Evolutionary conservation across 805 yeast species (phyloP).

Genomic region (Metschnikowia cerradonensis): DNA sequence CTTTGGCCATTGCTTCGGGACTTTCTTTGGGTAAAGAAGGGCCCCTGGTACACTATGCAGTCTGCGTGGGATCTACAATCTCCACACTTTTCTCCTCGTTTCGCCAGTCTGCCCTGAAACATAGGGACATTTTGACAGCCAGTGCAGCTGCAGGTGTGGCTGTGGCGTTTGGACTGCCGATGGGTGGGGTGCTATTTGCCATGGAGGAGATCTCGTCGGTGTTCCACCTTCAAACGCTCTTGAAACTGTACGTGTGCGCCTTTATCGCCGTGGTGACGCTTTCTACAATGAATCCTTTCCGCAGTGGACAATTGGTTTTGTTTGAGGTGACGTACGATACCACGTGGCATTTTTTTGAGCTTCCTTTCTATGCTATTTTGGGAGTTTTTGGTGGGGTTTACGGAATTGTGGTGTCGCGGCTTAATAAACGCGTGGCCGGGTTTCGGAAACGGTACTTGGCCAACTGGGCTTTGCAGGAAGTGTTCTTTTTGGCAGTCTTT

Average conservation of each 20-base stretch:
- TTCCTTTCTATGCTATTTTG: constrained; percentile 70
- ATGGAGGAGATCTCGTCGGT: constrained; percentile 83
- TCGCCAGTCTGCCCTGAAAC: constrained; percentile 41
- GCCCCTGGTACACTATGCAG: constrained; percentile 96
- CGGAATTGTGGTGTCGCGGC: constrained; percentile 72
- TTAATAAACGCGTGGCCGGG: constrained; percentile 70
- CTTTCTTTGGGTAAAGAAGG: constrained; percentile 96
- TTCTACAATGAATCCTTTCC: constrained; percentile 80
- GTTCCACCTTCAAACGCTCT: constrained; percentile 72
- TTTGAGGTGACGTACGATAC: constrained; percentile 87
- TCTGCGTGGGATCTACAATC: constrained; percentile 85
- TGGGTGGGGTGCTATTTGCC: constrained; percentile 92
- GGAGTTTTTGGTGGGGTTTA: constrained; percentile 92
- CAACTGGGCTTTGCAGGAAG: constrained; percentile 64
- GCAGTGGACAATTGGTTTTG: constrained; percentile 91
- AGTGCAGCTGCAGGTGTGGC: constrained; percentile 98
- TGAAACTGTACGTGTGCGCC: constrained; percentile 91
- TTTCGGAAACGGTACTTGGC: constrained; percentile 70
- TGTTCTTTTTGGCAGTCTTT: constrained; percentile 56
- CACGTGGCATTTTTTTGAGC: constrained; percentile 82
- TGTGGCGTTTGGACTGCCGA: constrained; percentile 95
- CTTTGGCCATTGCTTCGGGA: constrained; percentile 90
- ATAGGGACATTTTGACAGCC: constrained; percentile 71
- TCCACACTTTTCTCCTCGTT: constrained; percentile 50
- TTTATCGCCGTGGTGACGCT: constrained; percentile 80